A percentile compares a stretch with the other conserved stretches of the same genome.
These are phyloP conservation scores for Neoscytalidium dimidiatum DNA, from an alignment of 2,329 filamentous ascomycete species.

Conservation along the genomic window DNA sequence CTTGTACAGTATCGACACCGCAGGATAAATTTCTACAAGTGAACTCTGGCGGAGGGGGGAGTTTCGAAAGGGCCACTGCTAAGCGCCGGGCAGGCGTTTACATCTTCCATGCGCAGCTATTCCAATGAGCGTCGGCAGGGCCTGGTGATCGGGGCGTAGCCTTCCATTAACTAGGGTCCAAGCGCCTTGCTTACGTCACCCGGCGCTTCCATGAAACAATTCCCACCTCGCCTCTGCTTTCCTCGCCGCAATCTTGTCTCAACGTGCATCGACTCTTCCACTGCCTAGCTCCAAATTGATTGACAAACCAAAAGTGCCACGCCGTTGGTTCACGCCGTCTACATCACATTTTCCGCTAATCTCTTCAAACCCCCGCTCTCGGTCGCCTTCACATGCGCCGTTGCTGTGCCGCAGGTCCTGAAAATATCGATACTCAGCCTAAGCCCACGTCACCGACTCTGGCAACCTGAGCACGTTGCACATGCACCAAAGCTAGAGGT, in stretches of 20 bases:
- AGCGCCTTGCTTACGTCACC: background rate
- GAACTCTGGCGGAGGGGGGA: no score
- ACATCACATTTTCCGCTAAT: background rate
- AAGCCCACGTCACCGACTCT: background rate
- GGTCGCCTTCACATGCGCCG: no score
- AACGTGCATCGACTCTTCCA: background rate
- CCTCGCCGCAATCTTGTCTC: background rate
- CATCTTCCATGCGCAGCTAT: no score
- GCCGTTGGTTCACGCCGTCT: background rate
- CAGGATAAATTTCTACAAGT: no score
- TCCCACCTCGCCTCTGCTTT: background rate
- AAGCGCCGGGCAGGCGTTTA: no score
- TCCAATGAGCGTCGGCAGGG: no score
- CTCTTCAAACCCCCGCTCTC: background rate
- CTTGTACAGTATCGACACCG: no score
- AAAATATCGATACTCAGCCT: background rate
- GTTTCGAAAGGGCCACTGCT: no score
- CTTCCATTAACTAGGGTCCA: no score
- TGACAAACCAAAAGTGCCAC: no score
- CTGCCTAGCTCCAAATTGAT: background rate
- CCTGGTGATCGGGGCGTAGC: no score
- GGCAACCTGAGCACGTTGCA: background rate
- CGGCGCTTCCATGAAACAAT: background rate
- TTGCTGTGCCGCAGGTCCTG: background rate
- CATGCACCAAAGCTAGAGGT: background rate